Evolutionary conservation across 192 early-diverging fungal species (phyloP), one percentile per base, ranked within the genome.

Genomic region (Podila epigama): DNA sequence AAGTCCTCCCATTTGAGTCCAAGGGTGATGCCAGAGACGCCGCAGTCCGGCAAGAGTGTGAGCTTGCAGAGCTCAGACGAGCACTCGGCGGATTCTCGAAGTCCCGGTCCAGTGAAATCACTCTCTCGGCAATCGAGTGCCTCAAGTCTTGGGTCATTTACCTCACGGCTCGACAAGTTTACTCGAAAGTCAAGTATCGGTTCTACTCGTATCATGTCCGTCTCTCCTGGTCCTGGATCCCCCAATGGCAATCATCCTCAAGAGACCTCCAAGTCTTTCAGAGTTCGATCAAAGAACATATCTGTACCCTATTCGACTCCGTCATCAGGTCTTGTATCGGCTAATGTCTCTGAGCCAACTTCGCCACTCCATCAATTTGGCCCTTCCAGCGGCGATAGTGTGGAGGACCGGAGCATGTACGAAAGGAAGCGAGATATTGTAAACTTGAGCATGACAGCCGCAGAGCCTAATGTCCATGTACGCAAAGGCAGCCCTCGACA

Each of bases 141-240:
- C 28, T 77, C 73, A 27, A 77, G 73, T 48, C 25, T 68, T 3
- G 57, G 61, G 5, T 77, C 73, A 5, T 64, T 77, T 9, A 77
- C 33, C 3, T 39, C 37, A 1, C 29, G 52, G 2, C 58, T 68
- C 32, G 73, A 77, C 6, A 56, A 8, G 15, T 25, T 51, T 1
- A 53, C 60, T 41, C 36, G 56, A 18, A 68, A 64, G 50, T 68
- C 73, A 16, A 77, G 73, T 33, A 51, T 57, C 27, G 73, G 66
- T 34, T 77, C 73, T 5, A 64, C 60, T 7, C 40, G 66, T 13
- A 60, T 77, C 6, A 39, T 68, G 37, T 44, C 55, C 2, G 50
- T 68, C 6, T 77, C 73, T 4, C 73, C 73, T 51, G 60, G 60
- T 4, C 55, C 60, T 13, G 32, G 51, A 27, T 68, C 73, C 7